Percentiles rank a stretch among this genome's conserved stretches.
Evolutionary conservation across 768 basidiomycete genomes (phyloP).

Genomic region (Lyophyllum shimeji): DNA sequence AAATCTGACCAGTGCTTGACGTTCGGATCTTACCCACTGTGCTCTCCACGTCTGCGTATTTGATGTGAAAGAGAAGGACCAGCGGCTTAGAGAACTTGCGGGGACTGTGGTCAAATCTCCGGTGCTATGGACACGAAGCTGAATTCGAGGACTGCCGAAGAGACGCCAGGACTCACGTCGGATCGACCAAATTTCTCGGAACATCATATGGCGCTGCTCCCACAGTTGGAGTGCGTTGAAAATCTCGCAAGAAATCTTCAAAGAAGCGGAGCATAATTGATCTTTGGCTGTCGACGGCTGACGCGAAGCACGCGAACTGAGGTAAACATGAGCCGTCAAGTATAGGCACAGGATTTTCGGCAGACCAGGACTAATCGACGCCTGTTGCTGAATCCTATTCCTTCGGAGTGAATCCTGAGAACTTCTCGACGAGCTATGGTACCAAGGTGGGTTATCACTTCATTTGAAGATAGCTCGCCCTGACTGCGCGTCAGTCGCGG

Average conservation of each 20-base stretch:
- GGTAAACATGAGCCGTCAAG: neutral
- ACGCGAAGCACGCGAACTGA: conserved; percentile 3
- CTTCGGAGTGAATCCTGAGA: neutral
- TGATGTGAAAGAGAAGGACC: neutral
- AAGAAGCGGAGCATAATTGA: neutral
- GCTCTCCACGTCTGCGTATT: neutral
- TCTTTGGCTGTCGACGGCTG: neutral
- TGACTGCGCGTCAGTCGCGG: neutral
- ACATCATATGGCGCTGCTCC: conserved; percentile 21
- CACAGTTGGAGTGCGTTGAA: neutral
- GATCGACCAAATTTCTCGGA: conserved; percentile 22
- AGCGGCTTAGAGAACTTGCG: no score
- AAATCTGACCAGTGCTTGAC: neutral
- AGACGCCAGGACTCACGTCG: conserved; percentile 11
- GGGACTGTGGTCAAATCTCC: neutral
- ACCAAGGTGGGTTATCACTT: conserved; percentile 10
- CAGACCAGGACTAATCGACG: neutral
- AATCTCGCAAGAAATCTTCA: neutral
- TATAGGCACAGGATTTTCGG: neutral
- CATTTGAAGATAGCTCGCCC: neutral
- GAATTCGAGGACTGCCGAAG: neutral
- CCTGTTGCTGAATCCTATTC: neutral
- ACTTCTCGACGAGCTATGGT: neutral
- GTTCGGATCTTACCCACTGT: conserved; percentile 1
- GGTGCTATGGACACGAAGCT: neutral